Evolutionary conservation across 1,284 basidiomycete genomes (phyloP).

Genomic region (Sanghuangporus sanghuang): DNA sequence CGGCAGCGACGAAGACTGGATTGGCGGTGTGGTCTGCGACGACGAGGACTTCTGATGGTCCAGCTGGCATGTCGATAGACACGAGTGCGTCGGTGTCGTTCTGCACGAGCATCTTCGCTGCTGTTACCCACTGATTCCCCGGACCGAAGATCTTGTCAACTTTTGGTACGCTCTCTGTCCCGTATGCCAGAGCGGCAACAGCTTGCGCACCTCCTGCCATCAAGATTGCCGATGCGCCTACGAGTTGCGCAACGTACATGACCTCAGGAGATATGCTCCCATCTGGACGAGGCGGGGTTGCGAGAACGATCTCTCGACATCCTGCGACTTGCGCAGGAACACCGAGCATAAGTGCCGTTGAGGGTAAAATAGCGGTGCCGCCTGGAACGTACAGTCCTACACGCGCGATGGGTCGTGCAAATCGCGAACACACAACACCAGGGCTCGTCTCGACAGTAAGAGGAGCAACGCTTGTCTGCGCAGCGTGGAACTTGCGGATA

Average conservation of each 20-base stretch:
- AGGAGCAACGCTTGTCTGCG: slow-evolving; percentile 69
- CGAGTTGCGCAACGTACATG: slow-evolving; percentile 87
- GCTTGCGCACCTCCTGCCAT: slow-evolving; percentile 97
- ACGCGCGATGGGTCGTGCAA: slow-evolving; percentile 88
- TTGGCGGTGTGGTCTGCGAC: slow-evolving; percentile 87
- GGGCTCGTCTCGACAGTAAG: slow-evolving; percentile 96
- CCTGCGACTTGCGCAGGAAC: slow-evolving; percentile 97
- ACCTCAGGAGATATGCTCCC: slow-evolving; percentile 93
- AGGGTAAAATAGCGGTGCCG: slow-evolving; percentile 94
- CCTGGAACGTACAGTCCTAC: slow-evolving; percentile 98
- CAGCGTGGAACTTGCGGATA: slow-evolving; percentile 86
- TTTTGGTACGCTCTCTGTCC: slow-evolving; percentile 93
- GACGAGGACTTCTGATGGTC: slow-evolving; percentile 94
- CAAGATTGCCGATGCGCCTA: slow-evolving; percentile 84
- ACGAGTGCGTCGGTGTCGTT: slow-evolving; percentile 98
- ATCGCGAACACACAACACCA: slow-evolving; percentile 92
- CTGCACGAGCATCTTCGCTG: slow-evolving; percentile 98
- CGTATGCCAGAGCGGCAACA: slow-evolving; percentile 96
- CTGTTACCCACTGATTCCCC: slow-evolving; percentile 99
- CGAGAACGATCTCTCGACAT: slow-evolving; percentile 89
- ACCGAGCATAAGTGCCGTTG: slow-evolving; percentile 97
- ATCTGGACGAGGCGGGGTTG: slow-evolving; percentile 90
- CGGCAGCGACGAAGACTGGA: slow-evolving; percentile 91
- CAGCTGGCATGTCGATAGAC: slow-evolving; percentile 98
- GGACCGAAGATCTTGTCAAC: slow-evolving; percentile 99